A percentile compares a stretch with the other conserved stretches of the same genome.
Conservation (phyloP, 345 rosid species). For the Raphanus sativus region DNA sequence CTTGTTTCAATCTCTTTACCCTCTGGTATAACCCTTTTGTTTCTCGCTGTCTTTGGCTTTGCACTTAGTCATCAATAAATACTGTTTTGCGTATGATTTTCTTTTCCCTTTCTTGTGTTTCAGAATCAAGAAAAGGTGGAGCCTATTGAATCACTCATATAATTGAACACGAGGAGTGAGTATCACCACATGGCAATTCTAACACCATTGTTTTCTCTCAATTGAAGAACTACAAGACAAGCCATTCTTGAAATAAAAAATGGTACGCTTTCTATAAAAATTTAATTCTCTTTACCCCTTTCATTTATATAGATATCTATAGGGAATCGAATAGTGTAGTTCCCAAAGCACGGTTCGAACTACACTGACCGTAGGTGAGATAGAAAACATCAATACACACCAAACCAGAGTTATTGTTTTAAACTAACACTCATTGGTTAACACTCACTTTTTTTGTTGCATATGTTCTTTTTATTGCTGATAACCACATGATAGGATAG, state of each 20-base stretch:
- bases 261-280: constrained; percentile 29
- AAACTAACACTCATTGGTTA: constrained; percentile 35
- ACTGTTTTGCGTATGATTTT: constrained; percentile 21
- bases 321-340: constrained; percentile 25
- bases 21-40: constrained; percentile 29
- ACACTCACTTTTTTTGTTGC: not conserved
- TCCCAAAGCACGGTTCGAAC: constrained; percentile 34
- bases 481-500: constrained; percentile 19
- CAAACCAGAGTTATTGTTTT: constrained; percentile 35
- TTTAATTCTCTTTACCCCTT: not conserved
- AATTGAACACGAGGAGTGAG: constrained; percentile 40
- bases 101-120: constrained; percentile 17
- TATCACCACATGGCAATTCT: constrained; percentile 45
- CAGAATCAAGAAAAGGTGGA: constrained; percentile 34
- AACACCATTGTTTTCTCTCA: constrained; percentile 44
- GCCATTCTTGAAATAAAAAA: constrained; percentile 19
- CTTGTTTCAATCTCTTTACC: constrained; percentile 22
- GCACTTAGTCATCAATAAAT: constrained; percentile 35
- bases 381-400: constrained; percentile 29
- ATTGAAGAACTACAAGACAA: constrained; percentile 51
- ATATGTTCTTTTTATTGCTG: not conserved
- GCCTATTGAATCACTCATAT: constrained; percentile 38
- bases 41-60: constrained; percentile 27
- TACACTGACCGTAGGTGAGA: constrained; percentile 20
- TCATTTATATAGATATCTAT: constrained; percentile 8